Evolutionary conservation across 352 stramenopile species (phyloP).

Genomic region (Pythium periplocum): DNA sequence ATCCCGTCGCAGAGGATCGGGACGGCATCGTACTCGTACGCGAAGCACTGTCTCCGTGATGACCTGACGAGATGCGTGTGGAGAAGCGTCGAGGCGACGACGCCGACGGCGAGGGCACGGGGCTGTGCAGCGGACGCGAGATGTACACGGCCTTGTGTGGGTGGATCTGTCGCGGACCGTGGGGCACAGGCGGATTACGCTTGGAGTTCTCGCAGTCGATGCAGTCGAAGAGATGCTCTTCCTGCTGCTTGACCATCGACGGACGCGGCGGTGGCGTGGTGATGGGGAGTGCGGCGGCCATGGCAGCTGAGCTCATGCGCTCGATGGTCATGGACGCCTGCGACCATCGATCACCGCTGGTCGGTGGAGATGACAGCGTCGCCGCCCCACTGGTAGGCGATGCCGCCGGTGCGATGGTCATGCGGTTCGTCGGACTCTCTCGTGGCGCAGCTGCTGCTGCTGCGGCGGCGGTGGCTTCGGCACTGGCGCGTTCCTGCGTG

Average conservation of each 20-base stretch:
- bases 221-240: conserved; percentile 58
- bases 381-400: neutral
- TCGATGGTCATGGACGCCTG: no score
- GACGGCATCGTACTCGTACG: neutral
- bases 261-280: no score
- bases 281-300: no score
- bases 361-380: neutral
- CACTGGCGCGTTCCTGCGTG: neutral
- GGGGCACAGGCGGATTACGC: conserved; percentile 25
- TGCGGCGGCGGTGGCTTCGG: neutral
- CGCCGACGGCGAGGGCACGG: conserved; percentile 25
- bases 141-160: conserved; percentile 64
- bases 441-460: no score
- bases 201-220: conserved; percentile 42
- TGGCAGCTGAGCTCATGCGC: no score
- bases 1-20: conserved; percentile 2
- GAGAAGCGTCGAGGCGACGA: conserved; percentile 4
- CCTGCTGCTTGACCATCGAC: neutral
- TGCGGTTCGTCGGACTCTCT: neutral
- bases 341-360: no score
- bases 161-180: conserved; percentile 59
- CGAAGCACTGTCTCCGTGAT: conserved; percentile 1
- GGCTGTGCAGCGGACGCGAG: conserved; percentile 32
- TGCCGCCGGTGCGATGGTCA: neutral
- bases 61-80: no score